Evolutionary conservation across 176 grass and related monocot species (phyloP).

Genomic region (Bonia amplexicaulis): DNA sequence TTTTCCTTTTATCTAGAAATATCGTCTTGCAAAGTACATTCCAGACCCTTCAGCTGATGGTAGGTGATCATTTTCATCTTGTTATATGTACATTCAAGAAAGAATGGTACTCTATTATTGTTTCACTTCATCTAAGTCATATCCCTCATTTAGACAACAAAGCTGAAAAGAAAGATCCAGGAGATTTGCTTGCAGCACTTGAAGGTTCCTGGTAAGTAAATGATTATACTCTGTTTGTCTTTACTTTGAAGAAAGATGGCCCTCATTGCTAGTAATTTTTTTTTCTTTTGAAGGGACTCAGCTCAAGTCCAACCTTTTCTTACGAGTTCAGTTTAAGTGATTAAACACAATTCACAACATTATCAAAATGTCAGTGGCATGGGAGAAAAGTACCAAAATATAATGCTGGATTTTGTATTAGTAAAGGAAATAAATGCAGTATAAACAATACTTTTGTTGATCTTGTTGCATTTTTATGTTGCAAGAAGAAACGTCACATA

Average conservation of each 20-base stretch:
- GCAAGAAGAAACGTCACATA: neutral
- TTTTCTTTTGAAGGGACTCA: neutral
- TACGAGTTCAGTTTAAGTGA: neutral
- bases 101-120: neutral
- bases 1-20: constrained; percentile 53
- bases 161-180: constrained; percentile 61
- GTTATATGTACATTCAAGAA: neutral
- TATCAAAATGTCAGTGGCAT: neutral
- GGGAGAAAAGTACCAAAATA: neutral
- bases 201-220: constrained; percentile 77
- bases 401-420: neutral
- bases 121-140: neutral
- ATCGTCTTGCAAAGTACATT: constrained; percentile 77
- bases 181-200: constrained; percentile 39
- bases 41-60: constrained; percentile 65
- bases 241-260: neutral
- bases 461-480: neutral
- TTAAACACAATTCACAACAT: neutral
- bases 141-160: constrained; percentile 30
- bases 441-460: neutral
- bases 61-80: constrained; percentile 26
- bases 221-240: neutral
- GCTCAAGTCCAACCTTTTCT: neutral
- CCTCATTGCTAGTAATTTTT: neutral
- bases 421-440: neutral